A percentile compares a stretch with the other conserved stretches of the same genome.
phyloP scores from a whole-genome alignment of 2,329 filamentous ascomycete genomes.

The Aspergillus phoenicis region DNA sequence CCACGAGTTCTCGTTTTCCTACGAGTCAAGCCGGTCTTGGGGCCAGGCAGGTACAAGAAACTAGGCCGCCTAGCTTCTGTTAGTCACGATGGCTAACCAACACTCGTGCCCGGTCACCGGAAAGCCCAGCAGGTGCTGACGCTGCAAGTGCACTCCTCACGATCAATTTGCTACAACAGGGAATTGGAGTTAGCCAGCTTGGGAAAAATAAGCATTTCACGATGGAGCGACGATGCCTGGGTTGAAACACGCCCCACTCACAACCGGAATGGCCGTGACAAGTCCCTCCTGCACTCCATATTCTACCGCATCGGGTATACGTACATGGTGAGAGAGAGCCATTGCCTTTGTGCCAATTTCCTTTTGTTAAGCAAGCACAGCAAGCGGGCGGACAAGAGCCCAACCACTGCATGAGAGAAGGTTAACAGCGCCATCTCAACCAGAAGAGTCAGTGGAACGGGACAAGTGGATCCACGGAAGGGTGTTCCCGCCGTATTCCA shows the following conservation, averaged over 20 bases:
- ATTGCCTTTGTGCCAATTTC: neutral
- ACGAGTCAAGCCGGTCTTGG: neutral
- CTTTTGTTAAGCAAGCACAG: neutral
- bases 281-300: neutral
- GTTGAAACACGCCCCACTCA: conserved; percentile 1
- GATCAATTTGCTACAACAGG: neutral
- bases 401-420: neutral
- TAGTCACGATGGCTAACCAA: neutral
- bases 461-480: conserved; percentile 20
- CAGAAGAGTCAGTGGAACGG: conserved; percentile 1
- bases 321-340: neutral
- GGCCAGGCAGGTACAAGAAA: neutral
- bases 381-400: neutral
- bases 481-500: conserved; percentile 13
- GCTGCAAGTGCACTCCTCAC: neutral
- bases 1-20: neutral
- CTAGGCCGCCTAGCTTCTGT: neutral
- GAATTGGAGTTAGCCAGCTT: conserved; percentile 10
- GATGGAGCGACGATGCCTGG: neutral
- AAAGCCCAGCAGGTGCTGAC: neutral
- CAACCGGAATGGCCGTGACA: neutral
- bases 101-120: neutral
- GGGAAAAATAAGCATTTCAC: conserved; percentile 12
- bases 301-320: neutral
- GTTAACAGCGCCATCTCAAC: neutral